Conservation (phyloP, 139 green algal genomes). For the Microglena sp. region DNA sequence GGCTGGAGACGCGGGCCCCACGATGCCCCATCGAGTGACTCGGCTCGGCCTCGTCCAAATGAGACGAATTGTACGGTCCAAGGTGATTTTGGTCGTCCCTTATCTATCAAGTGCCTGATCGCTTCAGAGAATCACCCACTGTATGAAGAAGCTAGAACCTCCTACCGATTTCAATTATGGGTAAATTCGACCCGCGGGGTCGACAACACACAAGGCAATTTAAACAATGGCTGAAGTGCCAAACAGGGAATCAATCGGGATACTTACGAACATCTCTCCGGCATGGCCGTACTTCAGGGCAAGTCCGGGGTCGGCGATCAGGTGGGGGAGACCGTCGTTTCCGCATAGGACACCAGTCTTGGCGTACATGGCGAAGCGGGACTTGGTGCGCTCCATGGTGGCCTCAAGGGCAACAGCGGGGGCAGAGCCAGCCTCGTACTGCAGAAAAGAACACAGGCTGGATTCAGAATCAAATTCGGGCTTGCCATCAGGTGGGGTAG, state of each 20-base stretch:
- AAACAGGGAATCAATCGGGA: not conserved
- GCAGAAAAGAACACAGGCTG: too few species aligned
- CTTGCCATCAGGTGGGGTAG: too few species aligned
- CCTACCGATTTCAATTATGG: too few species aligned
- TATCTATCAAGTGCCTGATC: too few species aligned
- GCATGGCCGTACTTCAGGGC: conserved; percentile 84
- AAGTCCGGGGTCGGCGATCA: conserved; percentile 95
- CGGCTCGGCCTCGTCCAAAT: not conserved
- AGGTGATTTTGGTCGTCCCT: not conserved
- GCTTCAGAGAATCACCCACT: too few species aligned
- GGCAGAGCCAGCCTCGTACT: conserved; percentile 86
- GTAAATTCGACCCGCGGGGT: too few species aligned
- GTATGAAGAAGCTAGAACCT: too few species aligned
- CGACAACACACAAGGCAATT: not conserved
- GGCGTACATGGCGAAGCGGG: conserved; percentile 87
- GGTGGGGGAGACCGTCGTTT: conserved; percentile 91
- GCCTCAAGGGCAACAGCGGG: conserved; percentile 83
- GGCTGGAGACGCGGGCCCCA: not conserved
- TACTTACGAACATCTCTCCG: conserved; percentile 86
- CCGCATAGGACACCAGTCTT: conserved; percentile 91
- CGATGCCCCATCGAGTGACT: not conserved
- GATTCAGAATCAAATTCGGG: too few species aligned
- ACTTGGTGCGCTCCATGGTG: conserved; percentile 90
- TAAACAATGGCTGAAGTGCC: not conserved
- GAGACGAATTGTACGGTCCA: not conserved